These are phyloP conservation scores for Boletus rubropictus DNA, from an alignment of 768 basidiomycete species.

Conservation along the genomic window DNA sequence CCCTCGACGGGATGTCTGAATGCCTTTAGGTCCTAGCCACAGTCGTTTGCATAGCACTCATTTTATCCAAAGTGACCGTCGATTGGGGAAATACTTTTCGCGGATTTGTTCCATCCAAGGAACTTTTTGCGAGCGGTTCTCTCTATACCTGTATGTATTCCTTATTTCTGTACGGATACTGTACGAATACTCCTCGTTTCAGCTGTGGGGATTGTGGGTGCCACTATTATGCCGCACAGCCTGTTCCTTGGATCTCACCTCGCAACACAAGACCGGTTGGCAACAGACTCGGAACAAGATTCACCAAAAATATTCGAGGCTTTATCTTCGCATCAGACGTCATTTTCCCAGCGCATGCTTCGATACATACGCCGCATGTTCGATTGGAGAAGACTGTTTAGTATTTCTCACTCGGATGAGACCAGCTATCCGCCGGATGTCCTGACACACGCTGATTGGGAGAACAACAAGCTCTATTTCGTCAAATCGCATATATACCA, in stretches of 20 bases:
- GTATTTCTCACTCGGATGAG: conserved; percentile 20
- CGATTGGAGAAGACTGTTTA: conserved; percentile 19
- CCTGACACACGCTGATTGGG: conserved; percentile 46
- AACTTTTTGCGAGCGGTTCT: conserved; percentile 48
- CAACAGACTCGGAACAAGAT: conserved; percentile 21
- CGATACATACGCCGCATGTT: conserved; percentile 7
- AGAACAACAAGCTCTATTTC: conserved; percentile 53
- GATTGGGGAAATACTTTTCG: conserved; percentile 69
- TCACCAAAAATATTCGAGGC: conserved; percentile 12
- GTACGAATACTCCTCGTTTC: conserved; percentile 8
- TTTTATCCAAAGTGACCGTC: conserved; percentile 66
- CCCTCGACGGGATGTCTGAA: not conserved
- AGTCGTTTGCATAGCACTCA: conserved; percentile 69
- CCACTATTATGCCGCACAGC: conserved; percentile 91
- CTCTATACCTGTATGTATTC: conserved; percentile 58
- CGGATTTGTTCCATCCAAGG: conserved; percentile 71
- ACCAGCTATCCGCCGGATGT: conserved; percentile 23
- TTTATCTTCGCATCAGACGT: conserved; percentile 10
- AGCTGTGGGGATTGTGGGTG: conserved; percentile 73
- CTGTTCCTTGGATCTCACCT: conserved; percentile 86
- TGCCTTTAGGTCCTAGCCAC: conserved; percentile 54
- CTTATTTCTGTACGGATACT: conserved; percentile 2
- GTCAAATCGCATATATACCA: conserved; percentile 61
- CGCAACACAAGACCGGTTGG: conserved; percentile 73
- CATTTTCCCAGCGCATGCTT: conserved; percentile 18